phyloP scores from a whole-genome alignment of 495 filamentous ascomycete genomes.

The Lasiosphaeria ovina region DNA sequence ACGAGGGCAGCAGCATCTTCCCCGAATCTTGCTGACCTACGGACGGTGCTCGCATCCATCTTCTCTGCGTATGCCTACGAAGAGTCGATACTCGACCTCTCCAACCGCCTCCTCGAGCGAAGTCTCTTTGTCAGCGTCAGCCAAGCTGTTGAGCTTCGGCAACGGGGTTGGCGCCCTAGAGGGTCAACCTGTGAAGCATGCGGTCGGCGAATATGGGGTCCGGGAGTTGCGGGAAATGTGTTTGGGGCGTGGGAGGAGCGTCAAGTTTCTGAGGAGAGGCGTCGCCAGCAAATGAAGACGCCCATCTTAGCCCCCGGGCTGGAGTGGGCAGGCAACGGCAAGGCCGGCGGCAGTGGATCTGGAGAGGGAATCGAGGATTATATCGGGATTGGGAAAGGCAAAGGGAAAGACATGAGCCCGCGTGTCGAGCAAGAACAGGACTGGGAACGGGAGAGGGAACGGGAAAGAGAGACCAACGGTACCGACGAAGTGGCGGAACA shows the following conservation, averaged over 20 bases:
- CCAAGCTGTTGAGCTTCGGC: slow-evolving; percentile 69
- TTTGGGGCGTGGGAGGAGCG: slow-evolving; percentile 78
- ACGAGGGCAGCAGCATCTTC: slow-evolving; percentile 75
- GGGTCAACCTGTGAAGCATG: slow-evolving; percentile 87
- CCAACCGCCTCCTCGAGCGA: slow-evolving; percentile 82
- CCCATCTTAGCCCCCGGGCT: background rate
- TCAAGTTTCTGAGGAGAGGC: slow-evolving; percentile 48
- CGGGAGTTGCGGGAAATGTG: slow-evolving; percentile 71
- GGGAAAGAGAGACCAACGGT: slow-evolving; percentile 1
- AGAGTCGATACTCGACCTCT: slow-evolving; percentile 77
- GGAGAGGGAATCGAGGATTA: slow-evolving; percentile 28
- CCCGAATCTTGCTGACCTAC: slow-evolving; percentile 81
- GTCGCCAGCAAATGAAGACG: slow-evolving; percentile 32
- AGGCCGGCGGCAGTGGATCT: slow-evolving; percentile 7
- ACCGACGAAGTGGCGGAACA: background rate
- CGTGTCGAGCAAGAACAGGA: slow-evolving; percentile 18
- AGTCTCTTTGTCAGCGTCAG: slow-evolving; percentile 85
- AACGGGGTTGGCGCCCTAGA: slow-evolving; percentile 83
- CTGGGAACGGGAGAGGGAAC: slow-evolving; percentile 16
- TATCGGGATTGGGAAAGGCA: slow-evolving; percentile 30
- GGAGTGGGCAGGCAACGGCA: slow-evolving; percentile 34
- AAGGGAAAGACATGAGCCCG: slow-evolving; percentile 23
- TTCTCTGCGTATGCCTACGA: slow-evolving; percentile 96
- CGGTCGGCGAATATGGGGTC: slow-evolving; percentile 81
- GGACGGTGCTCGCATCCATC: slow-evolving; percentile 78